Evolutionary conservation across 2,329 filamentous ascomycete species (phyloP).

Genomic region (Hypoxylon sp.): DNA sequence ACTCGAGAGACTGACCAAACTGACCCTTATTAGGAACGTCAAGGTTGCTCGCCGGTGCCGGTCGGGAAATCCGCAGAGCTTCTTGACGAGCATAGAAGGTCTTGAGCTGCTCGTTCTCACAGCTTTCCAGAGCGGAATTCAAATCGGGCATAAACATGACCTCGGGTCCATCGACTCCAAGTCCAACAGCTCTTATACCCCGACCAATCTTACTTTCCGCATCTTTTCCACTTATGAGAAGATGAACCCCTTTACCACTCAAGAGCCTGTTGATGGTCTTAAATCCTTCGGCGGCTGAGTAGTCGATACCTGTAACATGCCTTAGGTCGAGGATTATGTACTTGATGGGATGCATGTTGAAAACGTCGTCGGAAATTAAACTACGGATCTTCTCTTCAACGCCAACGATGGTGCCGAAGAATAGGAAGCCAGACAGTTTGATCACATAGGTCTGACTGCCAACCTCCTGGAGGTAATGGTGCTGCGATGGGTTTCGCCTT

Average conservation of each 20-base stretch:
- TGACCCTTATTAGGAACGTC: constrained; percentile 60
- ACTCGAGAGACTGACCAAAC: constrained; percentile 49
- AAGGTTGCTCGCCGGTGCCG: constrained; percentile 58
- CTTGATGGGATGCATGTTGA: constrained; percentile 81
- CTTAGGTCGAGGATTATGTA: constrained; percentile 91
- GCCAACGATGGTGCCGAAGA: constrained; percentile 96
- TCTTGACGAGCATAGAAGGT: constrained; percentile 80
- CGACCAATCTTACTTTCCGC: constrained; percentile 80
- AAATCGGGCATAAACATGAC: constrained; percentile 88
- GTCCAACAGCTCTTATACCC: constrained; percentile 84
- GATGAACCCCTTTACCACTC: constrained; percentile 78
- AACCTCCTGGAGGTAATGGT: constrained; percentile 85
- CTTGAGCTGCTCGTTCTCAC: constrained; percentile 92
- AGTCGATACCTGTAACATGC: constrained; percentile 92
- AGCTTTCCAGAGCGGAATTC: constrained; percentile 92
- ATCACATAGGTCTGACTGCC: constrained; percentile 90
- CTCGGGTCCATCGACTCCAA: constrained; percentile 77
- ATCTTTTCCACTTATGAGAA: constrained; percentile 86
- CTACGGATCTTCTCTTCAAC: constrained; percentile 89
- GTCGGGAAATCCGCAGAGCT: constrained; percentile 62
- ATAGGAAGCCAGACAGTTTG: constrained; percentile 94
- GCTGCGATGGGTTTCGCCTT: constrained; percentile 87
- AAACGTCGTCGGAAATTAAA: constrained; percentile 85
- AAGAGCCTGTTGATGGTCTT: constrained; percentile 90
- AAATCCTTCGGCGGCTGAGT: constrained; percentile 95